Evolutionary conservation across 83 land plant genomes (phyloP), one percentile per base, ranked within the genome.

Genomic region (Picea mariana): DNA sequence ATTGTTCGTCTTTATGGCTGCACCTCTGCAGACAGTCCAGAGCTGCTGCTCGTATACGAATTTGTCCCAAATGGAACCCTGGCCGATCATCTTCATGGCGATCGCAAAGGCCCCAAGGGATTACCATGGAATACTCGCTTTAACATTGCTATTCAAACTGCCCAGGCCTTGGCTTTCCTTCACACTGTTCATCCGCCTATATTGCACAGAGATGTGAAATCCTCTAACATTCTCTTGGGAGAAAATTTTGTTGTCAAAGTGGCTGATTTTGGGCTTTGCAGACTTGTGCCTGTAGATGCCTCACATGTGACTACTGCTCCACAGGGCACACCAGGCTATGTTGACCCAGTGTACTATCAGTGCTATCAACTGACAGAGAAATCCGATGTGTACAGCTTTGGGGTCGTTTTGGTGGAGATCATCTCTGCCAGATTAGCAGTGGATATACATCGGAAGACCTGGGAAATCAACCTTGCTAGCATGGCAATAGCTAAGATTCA

Each of bases 311-410:
- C 34, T 1, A 34, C 34, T 34, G 34, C 34, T 34, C 34, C 34
- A 34, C 34, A 34, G 34, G 34, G 34, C 34, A 34, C 34, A 34
- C 97, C 95, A 9, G 97, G 97, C 5, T 95, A 95, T 79, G 38
- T 93, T 23, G 97, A 95, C 24, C 97, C 97, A 64, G 94, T 91
- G 18, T 92, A 92, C 62, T 87, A 89, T 83, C 81, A 88, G 58
- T 87, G 89, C 31, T 95, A 88, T 67, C 85, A 87, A 82, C 82
- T 95, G 75, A 89, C 92, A 16, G 95, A 93, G 80, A 93, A 95
- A 91, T 93, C 96, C 81, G 97, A 95, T 65, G 92, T 95, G 85
- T 95, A 95, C 84, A 93, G 95, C 81, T 93, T 93, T 40, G 97
- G 97, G 20, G 97, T 95, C 26, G 97, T 95, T 78, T 67, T 95